phyloP scores from a whole-genome alignment of 169 alveolate species.

The Babesia ovis region DNA sequence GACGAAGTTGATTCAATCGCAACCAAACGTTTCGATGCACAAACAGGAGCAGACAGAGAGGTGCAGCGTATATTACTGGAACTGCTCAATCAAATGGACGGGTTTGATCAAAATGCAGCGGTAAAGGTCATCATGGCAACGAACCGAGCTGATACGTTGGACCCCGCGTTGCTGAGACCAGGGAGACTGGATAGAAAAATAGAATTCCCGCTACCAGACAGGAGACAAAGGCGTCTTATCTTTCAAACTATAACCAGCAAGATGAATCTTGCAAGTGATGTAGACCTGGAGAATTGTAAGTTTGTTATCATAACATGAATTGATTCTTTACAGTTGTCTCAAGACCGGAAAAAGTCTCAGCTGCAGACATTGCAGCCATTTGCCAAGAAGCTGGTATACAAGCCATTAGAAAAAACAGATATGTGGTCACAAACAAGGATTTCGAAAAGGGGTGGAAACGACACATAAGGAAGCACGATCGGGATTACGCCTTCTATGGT shows the following conservation, averaged over 20 bases:
- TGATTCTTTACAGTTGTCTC: conserved; percentile 80
- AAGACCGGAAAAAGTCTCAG: conserved; percentile 96
- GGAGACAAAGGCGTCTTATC: conserved; percentile 92
- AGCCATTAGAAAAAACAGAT: conserved; percentile 97
- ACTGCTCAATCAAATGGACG: conserved; percentile 98
- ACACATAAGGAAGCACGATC: conserved; percentile 92
- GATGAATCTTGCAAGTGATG: conserved; percentile 97
- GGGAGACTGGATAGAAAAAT: conserved; percentile 96
- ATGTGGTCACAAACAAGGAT: conserved; percentile 93
- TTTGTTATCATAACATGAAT: background rate
- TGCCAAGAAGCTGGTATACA: conserved; percentile 99
- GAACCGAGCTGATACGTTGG: conserved; percentile 98
- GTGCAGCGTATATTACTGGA: conserved; percentile 97
- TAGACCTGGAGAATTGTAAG: conserved; percentile 93
- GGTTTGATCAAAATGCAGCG: conserved; percentile 96
- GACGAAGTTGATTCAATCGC: conserved; percentile 99
- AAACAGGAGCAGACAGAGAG: conserved; percentile 98
- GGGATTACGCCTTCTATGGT: conserved; percentile 92
- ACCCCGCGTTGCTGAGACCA: conserved; percentile 98
- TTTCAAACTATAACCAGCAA: conserved; percentile 96
- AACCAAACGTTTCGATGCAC: conserved; percentile 94
- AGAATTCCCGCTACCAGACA: conserved; percentile 98
- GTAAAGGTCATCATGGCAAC: conserved; percentile 98
- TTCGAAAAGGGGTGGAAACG: conserved; percentile 96
- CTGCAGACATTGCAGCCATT: conserved; percentile 98